These are phyloP conservation scores for Stereocaulon alpinum DNA, from an alignment of 495 filamentous ascomycete species.

Conservation along the genomic window DNA sequence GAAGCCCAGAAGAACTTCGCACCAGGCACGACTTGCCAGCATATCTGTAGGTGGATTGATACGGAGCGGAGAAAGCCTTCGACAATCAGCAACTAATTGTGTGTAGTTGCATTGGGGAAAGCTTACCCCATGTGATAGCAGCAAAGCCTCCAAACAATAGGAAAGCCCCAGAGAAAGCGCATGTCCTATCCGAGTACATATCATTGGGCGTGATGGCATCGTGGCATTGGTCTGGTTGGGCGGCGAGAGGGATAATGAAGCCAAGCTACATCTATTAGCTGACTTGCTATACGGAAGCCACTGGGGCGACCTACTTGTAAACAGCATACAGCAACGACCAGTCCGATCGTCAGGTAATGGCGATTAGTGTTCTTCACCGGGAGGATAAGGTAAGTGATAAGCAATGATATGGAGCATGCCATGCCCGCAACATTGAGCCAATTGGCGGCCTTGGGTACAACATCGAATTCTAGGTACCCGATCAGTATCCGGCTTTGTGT, in stretches of 20 bases:
- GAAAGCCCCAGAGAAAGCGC: conserved; percentile 80
- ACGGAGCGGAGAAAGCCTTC: conserved; percentile 75
- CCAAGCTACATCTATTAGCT: conserved; percentile 49
- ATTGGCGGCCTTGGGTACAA: conserved; percentile 53
- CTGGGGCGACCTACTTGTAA: conserved; percentile 56
- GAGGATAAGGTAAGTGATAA: conserved; percentile 72
- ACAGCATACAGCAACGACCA: conserved; percentile 61
- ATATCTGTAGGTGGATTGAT: conserved; percentile 93
- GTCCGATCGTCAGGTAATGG: conserved; percentile 84
- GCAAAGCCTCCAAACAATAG: conserved; percentile 76
- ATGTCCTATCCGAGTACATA: conserved; percentile 71
- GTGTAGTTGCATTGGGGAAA: not conserved
- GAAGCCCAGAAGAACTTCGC: conserved; percentile 83
- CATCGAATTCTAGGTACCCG: conserved; percentile 45
- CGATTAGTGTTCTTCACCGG: conserved; percentile 84
- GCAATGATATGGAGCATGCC: conserved; percentile 60
- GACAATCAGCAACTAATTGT: not conserved
- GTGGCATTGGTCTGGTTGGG: conserved; percentile 71
- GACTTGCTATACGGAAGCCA: conserved; percentile 10
- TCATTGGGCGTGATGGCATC: conserved; percentile 88
- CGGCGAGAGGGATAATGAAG: conserved; percentile 82
- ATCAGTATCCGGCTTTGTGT: not conserved
- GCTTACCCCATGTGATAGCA: conserved; percentile 67
- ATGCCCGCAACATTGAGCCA: conserved; percentile 72
- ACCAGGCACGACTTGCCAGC: conserved; percentile 88